These are phyloP conservation scores for Parietaria judaica DNA, from an alignment of 306 rosid genomes.

Conservation along the genomic window DNA sequence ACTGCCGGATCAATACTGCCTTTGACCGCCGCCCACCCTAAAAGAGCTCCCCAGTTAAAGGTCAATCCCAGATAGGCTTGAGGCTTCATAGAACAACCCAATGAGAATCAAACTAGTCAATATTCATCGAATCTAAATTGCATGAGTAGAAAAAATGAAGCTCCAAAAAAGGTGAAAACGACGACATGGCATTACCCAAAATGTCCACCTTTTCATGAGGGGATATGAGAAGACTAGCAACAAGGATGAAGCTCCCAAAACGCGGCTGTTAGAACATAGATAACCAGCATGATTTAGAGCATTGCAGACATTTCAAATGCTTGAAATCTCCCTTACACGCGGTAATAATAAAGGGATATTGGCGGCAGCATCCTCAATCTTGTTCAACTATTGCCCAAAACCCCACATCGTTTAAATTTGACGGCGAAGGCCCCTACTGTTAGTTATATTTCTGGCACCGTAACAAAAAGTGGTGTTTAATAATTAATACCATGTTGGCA, in stretches of 20 bases:
- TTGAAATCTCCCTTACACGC: background rate
- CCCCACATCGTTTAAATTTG: no score
- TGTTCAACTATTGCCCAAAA: no score
- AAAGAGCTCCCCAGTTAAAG: conserved; percentile 90
- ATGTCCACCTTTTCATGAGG: conserved; percentile 89
- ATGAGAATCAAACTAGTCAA: conserved; percentile 11
- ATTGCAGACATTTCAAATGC: background rate
- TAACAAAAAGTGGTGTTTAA: no score
- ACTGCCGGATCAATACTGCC: conserved; percentile 71
- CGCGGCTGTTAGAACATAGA: conserved; percentile 39
- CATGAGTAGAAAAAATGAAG: conserved; percentile 4
- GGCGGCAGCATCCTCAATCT: background rate
- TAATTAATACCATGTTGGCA: no score
- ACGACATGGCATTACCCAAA: conserved; percentile 54
- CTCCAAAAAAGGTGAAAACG: conserved; percentile 6
- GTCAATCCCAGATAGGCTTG: conserved; percentile 90
- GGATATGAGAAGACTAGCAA: conserved; percentile 89
- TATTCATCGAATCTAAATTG: background rate
- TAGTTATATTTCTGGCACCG: no score
- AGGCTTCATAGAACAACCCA: conserved; percentile 47
- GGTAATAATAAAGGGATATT: conserved; percentile 1
- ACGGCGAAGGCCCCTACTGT: no score
- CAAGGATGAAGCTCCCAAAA: conserved; percentile 87
- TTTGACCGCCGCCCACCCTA: conserved; percentile 89
- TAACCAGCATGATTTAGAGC: conserved; percentile 11